Evolutionary conservation across 2,329 filamentous ascomycete species (phyloP).

Genomic region (Phaeosphaeriaceae sp.): DNA sequence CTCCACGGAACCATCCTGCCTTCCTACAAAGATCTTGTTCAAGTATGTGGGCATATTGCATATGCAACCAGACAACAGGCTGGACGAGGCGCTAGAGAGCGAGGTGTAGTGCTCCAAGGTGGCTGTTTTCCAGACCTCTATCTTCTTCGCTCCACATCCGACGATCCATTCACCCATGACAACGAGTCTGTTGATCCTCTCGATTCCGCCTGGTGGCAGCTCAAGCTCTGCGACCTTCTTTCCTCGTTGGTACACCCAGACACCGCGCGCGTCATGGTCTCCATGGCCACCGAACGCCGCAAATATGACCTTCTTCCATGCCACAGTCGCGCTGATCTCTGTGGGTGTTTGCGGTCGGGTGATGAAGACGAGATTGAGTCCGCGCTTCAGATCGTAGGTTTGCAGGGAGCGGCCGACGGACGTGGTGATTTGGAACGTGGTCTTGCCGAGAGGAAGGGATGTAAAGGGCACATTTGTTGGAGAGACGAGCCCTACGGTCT

Average conservation of each 20-base stretch:
- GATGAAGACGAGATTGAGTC: constrained; percentile 91
- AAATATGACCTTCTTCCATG: constrained; percentile 86
- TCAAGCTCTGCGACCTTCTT: constrained; percentile 81
- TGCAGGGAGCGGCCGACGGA: constrained; percentile 89
- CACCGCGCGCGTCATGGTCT: constrained; percentile 64
- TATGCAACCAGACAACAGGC: constrained; percentile 77
- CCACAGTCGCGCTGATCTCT: constrained; percentile 82
- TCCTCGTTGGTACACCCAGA: constrained; percentile 93
- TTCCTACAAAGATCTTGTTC: constrained; percentile 93
- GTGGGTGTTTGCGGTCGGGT: constrained; percentile 88
- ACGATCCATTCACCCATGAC: constrained; percentile 93
- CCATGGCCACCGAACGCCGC: constrained; percentile 82
- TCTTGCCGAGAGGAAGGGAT: constrained; percentile 85
- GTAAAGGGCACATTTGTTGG: constrained; percentile 91
- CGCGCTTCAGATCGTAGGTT: constrained; percentile 91
- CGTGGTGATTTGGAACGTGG: constrained; percentile 96
- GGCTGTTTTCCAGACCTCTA: constrained; percentile 88
- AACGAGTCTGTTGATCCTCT: constrained; percentile 78
- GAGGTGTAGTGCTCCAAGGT: constrained; percentile 92
- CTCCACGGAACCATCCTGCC: constrained; percentile 86
- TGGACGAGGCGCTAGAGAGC: constrained; percentile 66
- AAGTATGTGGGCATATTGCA: constrained; percentile 92
- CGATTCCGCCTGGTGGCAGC: constrained; percentile 67
- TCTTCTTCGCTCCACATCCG: constrained; percentile 73
- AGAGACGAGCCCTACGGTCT: constrained; percentile 94